phyloP scores from a whole-genome alignment of 495 filamentous ascomycete species.

The Alectoria sarmentosa region DNA sequence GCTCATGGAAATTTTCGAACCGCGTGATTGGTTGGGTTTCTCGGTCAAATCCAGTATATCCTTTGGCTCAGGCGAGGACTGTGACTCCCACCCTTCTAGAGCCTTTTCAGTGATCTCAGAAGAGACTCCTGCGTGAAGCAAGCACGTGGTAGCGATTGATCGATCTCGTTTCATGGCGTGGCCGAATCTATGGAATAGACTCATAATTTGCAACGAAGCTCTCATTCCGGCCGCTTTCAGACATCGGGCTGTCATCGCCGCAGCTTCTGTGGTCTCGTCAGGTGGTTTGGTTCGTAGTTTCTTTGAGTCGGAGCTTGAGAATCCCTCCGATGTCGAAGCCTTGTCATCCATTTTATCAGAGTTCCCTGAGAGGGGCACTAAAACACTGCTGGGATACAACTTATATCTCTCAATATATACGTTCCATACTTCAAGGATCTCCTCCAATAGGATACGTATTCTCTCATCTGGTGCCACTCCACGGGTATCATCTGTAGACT shows the following conservation, averaged over 20 bases:
- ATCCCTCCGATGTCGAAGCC: not conserved
- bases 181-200: not conserved
- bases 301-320: not conserved
- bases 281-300: no score
- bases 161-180: not conserved
- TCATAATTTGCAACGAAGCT: not conserved
- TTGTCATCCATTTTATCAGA: not conserved
- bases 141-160: not conserved
- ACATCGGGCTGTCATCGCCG: not conserved
- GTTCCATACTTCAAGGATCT: slow-evolving; percentile 12
- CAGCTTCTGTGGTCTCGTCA: not conserved
- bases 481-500: not conserved
- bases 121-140: not conserved
- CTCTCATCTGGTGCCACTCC: not conserved
- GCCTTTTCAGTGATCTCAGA: not conserved
- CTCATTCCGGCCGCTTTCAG: not conserved
- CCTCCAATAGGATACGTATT: not conserved
- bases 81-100: not conserved
- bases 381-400: not conserved
- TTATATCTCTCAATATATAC: not conserved
- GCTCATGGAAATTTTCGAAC: not conserved
- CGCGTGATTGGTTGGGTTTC: not conserved
- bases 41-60: not conserved
- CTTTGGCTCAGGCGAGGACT: not conserved
- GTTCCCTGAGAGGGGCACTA: not conserved